These are phyloP conservation scores for Raphanus hybrid DNA, from an alignment of 441 rosid genomes.

Conservation along the genomic window DNA sequence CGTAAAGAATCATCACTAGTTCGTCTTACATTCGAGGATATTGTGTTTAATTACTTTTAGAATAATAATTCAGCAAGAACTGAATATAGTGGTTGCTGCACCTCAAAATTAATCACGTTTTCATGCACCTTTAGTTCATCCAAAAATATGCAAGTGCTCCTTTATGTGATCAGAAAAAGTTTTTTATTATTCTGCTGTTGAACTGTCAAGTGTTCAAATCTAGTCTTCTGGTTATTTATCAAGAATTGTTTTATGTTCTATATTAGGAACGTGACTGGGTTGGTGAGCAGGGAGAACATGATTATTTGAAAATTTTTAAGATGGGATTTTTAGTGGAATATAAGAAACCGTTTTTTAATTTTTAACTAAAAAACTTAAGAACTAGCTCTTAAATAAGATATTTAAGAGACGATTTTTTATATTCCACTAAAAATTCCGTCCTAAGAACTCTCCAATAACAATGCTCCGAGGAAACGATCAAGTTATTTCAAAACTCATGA, in stretches of 20 bases:
- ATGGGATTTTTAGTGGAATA: too few relatives aligned
- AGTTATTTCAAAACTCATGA: slow-evolving; percentile 17
- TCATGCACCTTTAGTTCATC: slow-evolving; percentile 20
- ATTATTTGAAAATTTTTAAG: too few relatives aligned
- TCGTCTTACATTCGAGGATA: not conserved
- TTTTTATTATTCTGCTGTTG: slow-evolving; percentile 23
- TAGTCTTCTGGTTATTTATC: not conserved
- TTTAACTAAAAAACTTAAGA: too few relatives aligned
- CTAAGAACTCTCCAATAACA: too few relatives aligned
- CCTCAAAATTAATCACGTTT: slow-evolving; percentile 32
- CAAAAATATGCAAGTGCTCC: not conserved
- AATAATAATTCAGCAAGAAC: not conserved
- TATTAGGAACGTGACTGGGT: slow-evolving; percentile 36
- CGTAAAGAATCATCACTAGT: not conserved
- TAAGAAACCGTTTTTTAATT: too few relatives aligned
- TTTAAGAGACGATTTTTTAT: too few relatives aligned
- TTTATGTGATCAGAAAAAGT: not conserved
- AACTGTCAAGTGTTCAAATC: slow-evolving; percentile 18
- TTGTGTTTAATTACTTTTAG: slow-evolving; percentile 5
- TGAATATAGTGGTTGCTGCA: not conserved
- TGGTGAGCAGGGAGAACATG: slow-evolving; percentile 10
- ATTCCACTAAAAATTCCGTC: too few relatives aligned
- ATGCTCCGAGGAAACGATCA: not conserved
- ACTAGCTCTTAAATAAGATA: too few relatives aligned
- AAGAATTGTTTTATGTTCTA: slow-evolving; percentile 11